Conservation (phyloP, 2,329 filamentous ascomycete genomes). For the Scleromitrula shiraiana region DNA sequence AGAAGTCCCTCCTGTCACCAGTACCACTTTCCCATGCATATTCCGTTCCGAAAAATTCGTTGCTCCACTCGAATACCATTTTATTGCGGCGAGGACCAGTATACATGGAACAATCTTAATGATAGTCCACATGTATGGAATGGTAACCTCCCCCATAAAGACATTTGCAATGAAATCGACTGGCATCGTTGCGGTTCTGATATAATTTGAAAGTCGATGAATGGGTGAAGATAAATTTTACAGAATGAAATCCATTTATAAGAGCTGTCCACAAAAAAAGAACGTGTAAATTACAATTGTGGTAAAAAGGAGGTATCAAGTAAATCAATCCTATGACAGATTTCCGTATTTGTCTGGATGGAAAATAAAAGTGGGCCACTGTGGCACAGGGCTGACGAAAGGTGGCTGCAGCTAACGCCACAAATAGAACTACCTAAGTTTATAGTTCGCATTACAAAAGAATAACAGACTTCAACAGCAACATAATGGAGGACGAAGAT, state of each 20-base stretch:
- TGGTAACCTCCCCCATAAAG: conserved; percentile 19
- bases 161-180: conserved; percentile 26
- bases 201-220: background rate
- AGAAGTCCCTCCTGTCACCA: conserved; percentile 90
- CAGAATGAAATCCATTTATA: conserved; percentile 1
- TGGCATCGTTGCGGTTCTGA: conserved; percentile 20
- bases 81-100: conserved; percentile 49
- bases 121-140: conserved; percentile 34
- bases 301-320: no score
- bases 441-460: no score
- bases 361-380: no score
- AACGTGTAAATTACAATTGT: background rate
- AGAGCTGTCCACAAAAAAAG: background rate
- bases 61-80: conserved; percentile 71
- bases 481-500: conserved; percentile 40
- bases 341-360: conserved; percentile 6
- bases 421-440: no score
- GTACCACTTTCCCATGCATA: conserved; percentile 88
- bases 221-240: background rate
- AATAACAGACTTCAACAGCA: no score
- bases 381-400: background rate
- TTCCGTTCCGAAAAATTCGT: conserved; percentile 67
- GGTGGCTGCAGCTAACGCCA: no score
- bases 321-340: no score
- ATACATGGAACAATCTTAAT: conserved; percentile 45